Base-by-base conservation (phyloP, 306 rosid genomes). In the Abrus pulchellus region DNA sequence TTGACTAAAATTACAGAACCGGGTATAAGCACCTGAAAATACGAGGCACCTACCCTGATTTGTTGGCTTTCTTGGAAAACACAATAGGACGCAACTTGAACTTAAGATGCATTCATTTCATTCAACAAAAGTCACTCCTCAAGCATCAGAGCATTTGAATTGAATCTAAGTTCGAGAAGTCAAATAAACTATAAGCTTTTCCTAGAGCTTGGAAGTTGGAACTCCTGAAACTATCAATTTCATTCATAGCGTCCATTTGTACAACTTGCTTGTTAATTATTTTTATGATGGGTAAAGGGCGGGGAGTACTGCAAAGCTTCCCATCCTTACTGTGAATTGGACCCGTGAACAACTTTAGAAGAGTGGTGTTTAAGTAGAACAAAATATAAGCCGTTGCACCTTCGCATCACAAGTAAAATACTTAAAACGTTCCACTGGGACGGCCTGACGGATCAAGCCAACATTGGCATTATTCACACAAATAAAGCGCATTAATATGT, bases 311-410 rank as follows among this genome's bases (percentile, higher is more conserved):
- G 2, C 34, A 1, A 5, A 55, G 38, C 2, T 40, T 13, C 5
- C 27, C 52, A 20, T 38, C 50, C 44, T 57, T 11, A 36, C 12
- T 7, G 47, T 32, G 70, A 61, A 75, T 4, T 47, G 71, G 72
- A 65, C 61, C 33, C 52, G 34, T 34, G 71, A 76, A 33, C 80
- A 34, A 63, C 64, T 34, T 76, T 34, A 30, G 61, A 62, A 56
- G 54, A 77, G 40, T 54, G 33, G 29, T 57, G 30, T 30, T 32
- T 47, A 36, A 29, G 56, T 27, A 30, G 61, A 47, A 44, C 33
- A 68, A 67, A 54, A 54, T 27, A 45, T 10, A 32, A 78, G 54
- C 28, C 36, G 41, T 5, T 29, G 2, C 9, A 63, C 27, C 56
- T 27, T 44, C 41, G n/a, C 78, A 73, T 40, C 12, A 7, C 7